These are phyloP conservation scores for Boletus reticulatus DNA, from an alignment of 768 basidiomycete species.

Conservation along the genomic window DNA sequence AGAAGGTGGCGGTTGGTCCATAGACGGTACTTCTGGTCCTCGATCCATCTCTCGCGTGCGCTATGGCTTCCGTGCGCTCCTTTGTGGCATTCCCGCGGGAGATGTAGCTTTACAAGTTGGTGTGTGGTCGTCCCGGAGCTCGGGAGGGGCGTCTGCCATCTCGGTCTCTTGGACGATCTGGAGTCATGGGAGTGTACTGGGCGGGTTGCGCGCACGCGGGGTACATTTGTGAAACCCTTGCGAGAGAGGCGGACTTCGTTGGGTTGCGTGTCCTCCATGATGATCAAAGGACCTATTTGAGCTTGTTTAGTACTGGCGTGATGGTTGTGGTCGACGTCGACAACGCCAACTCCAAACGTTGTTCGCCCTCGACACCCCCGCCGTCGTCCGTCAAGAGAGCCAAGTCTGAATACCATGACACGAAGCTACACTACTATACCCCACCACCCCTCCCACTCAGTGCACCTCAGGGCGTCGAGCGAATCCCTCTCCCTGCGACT, in stretches of 20 bases:
- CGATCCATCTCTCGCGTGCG: constrained; percentile 12
- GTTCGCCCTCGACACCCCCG: background rate
- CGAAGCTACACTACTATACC: background rate
- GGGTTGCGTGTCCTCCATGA: constrained; percentile 39
- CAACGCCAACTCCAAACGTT: constrained; percentile 11
- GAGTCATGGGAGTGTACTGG: background rate
- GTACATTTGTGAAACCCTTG: constrained; percentile 32
- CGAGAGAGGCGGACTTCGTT: constrained; percentile 37
- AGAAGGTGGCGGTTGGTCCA: constrained; percentile 5
- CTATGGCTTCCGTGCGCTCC: constrained; percentile 5
- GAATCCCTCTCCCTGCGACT: constrained; percentile 17
- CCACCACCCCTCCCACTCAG: constrained; percentile 18
- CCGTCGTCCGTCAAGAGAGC: constrained; percentile 16
- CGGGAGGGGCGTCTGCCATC: background rate
- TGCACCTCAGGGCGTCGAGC: constrained; percentile 28
- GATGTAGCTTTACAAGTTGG: background rate
- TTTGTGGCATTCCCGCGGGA: constrained; percentile 14
- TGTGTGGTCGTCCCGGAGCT: background rate
- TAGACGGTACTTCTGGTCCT: constrained; percentile 8
- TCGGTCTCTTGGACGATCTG: constrained; percentile 1
- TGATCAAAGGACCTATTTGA: constrained; percentile 11
- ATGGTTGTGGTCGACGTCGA: background rate
- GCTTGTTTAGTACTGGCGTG: constrained; percentile 17
- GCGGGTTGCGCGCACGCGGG: constrained; percentile 20
- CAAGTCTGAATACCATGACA: constrained; percentile 16